A percentile compares a stretch with the other conserved stretches of the same genome.
Conservation (phyloP, 1,284 basidiomycete genomes). For the Flammula alnicola region DNA sequence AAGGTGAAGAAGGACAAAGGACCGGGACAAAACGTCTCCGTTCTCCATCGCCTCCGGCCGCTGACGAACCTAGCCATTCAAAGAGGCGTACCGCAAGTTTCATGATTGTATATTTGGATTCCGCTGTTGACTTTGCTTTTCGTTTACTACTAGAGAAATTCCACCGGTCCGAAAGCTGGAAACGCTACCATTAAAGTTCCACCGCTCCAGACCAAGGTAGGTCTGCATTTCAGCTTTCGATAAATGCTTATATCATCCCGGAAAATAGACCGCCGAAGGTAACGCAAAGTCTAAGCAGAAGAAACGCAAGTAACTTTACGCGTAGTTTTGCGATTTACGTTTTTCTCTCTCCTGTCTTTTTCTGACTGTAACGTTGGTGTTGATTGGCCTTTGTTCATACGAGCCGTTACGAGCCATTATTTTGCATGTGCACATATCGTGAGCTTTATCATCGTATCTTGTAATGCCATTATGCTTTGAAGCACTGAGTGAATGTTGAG, state of each 20-base stretch:
- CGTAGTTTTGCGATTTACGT: neutral
- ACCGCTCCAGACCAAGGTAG: slow-evolving; percentile 6
- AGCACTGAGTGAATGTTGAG: too few species aligned
- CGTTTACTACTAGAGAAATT: slow-evolving; percentile 5
- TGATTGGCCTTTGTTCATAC: too few species aligned
- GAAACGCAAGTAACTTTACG: slow-evolving; percentile 17
- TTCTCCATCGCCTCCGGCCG: slow-evolving; percentile 18
- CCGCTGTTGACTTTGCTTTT: neutral
- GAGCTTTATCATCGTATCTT: too few species aligned
- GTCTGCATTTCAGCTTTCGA: neutral
- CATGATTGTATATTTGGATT: slow-evolving; percentile 1
- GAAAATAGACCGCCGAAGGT: slow-evolving; percentile 1
- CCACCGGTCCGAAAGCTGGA: neutral
- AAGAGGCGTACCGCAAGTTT: slow-evolving; percentile 22
- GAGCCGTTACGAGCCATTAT: too few species aligned
- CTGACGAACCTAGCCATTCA: slow-evolving; percentile 14
- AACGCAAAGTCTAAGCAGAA: slow-evolving; percentile 16
- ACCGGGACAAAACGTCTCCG: slow-evolving; percentile 26
- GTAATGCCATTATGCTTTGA: too few species aligned
- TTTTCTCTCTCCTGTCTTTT: neutral
- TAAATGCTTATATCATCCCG: neutral
- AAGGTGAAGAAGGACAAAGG: neutral
- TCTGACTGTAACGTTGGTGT: too few species aligned
- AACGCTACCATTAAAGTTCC: neutral
- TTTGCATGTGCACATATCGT: too few species aligned